A percentile compares a stretch with the other conserved stretches of the same genome.
These are phyloP conservation scores for Plenodomus tracheiphilus DNA, from an alignment of 2,329 filamentous ascomycete genomes.

Conservation along the genomic window DNA sequence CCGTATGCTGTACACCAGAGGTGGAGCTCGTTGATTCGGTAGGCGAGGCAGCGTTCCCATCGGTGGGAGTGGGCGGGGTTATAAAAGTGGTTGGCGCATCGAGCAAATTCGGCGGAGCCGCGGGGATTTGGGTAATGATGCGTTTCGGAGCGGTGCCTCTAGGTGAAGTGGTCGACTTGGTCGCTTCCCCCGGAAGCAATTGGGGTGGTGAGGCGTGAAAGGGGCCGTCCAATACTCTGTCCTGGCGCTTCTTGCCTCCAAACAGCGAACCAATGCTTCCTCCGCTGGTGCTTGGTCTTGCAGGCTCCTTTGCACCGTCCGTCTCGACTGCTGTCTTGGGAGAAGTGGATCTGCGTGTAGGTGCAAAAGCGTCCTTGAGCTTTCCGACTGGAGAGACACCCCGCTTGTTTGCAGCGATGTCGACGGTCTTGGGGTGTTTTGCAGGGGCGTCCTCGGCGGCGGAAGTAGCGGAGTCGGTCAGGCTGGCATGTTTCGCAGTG, in stretches of 20 bases:
- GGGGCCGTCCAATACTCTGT: conserved; percentile 34
- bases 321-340: conserved; percentile 31
- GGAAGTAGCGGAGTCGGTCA: conserved; percentile 38
- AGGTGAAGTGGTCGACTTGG: conserved; percentile 34
- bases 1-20: conserved; percentile 26
- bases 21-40: conserved; percentile 31
- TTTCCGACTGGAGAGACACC: conserved; percentile 72
- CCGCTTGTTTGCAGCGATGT: conserved; percentile 52
- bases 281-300: conserved; percentile 49
- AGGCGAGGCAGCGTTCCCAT: conserved; percentile 45
- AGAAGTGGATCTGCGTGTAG: conserved; percentile 33
- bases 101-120: conserved; percentile 48
- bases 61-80: conserved; percentile 66
- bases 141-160: conserved; percentile 29
- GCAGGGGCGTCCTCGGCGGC: conserved; percentile 30
- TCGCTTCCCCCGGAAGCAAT: conserved; percentile 35
- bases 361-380: conserved; percentile 70
- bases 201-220: conserved; percentile 35
- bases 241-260: conserved; percentile 41
- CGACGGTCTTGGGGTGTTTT: conserved; percentile 39
- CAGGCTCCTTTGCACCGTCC: conserved; percentile 48
- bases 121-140: conserved; percentile 46
- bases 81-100: conserved; percentile 60
- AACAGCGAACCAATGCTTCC: conserved; percentile 48
- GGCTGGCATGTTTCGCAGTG: conserved; percentile 21